These are phyloP conservation scores for Scedosporium apiospermum DNA, from an alignment of 2,329 filamentous ascomycete genomes.

Conservation along the genomic window DNA sequence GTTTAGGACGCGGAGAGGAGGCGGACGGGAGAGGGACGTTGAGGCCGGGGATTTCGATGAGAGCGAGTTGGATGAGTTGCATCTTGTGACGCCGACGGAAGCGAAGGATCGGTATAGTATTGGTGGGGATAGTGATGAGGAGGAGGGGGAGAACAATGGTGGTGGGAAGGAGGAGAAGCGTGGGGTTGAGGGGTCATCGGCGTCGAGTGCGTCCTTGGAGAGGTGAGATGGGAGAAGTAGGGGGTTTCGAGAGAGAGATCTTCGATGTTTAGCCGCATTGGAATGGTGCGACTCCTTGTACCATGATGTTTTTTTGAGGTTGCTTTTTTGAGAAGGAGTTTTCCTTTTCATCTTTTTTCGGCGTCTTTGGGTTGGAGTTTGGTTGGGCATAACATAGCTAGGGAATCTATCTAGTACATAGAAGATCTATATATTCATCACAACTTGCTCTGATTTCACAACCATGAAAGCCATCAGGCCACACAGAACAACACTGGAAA, in stretches of 20 bases:
- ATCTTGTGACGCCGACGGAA: constrained; percentile 36
- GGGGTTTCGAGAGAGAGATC: background rate
- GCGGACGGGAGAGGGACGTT: constrained; percentile 39
- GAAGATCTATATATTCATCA: background rate
- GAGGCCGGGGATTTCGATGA: constrained; percentile 59
- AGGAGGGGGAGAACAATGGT: constrained; percentile 18
- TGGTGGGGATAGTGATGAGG: constrained; percentile 48
- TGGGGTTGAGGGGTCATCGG: background rate
- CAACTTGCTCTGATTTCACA: background rate
- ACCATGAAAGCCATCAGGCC: too few species aligned
- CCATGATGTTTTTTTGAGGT: background rate
- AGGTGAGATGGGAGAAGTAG: background rate
- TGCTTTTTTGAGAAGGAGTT: too few species aligned
- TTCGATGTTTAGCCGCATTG: too few species aligned
- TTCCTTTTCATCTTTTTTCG: background rate
- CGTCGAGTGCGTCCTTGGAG: background rate
- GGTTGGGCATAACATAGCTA: background rate
- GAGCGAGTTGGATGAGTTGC: constrained; percentile 53
- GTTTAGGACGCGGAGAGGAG: constrained; percentile 34
- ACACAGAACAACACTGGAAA: too few species aligned
- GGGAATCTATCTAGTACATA: background rate
- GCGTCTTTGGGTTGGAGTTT: background rate
- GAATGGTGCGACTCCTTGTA: too few species aligned
- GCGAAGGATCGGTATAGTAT: constrained; percentile 44
- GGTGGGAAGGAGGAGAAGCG: background rate